Evolutionary conservation across 805 yeast genomes (phyloP).

Genomic region (Diddensiella caesifluorescens): DNA sequence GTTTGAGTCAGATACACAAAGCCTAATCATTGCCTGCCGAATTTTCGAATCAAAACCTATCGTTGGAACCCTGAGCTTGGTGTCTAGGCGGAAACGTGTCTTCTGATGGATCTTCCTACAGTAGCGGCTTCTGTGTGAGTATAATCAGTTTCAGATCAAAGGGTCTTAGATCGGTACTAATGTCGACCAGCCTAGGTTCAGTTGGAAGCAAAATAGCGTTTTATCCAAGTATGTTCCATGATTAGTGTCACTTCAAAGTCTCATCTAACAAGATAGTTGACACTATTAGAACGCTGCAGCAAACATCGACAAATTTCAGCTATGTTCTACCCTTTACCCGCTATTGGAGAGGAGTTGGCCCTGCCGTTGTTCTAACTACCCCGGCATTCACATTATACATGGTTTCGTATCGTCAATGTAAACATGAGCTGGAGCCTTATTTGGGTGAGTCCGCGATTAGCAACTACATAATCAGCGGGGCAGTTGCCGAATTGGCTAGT

Average conservation of each 20-base stretch:
- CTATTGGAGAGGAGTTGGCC: constrained; percentile 38
- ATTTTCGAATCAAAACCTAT: too few species aligned
- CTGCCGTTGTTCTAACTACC: constrained; percentile 36
- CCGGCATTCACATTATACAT: constrained; percentile 40
- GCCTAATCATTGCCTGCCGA: too few species aligned
- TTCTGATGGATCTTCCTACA: constrained; percentile 36
- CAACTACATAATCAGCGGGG: constrained; percentile 36
- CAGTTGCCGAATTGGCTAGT: constrained; percentile 37
- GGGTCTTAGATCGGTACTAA: not conserved
- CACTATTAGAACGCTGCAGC: constrained; percentile 39
- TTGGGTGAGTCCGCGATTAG: constrained; percentile 32
- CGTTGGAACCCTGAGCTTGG: too few species aligned
- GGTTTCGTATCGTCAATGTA: constrained; percentile 37
- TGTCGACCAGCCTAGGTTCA: constrained; percentile 30
- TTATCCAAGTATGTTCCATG: constrained; percentile 32
- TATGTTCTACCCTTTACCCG: constrained; percentile 34
- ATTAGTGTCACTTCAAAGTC: not conserved
- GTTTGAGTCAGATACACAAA: too few species aligned
- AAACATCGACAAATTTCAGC: constrained; percentile 36
- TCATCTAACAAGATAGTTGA: constrained; percentile 28
- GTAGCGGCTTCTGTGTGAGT: constrained; percentile 36
- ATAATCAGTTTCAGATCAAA: not conserved
- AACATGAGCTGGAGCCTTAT: constrained; percentile 33
- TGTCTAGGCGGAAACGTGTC: too few species aligned
- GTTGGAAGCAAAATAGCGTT: constrained; percentile 36